Evolutionary conservation across 768 basidiomycete genomes (phyloP), one percentile per base, ranked within the genome.

Genomic region (Boletus pseudopeckii): DNA sequence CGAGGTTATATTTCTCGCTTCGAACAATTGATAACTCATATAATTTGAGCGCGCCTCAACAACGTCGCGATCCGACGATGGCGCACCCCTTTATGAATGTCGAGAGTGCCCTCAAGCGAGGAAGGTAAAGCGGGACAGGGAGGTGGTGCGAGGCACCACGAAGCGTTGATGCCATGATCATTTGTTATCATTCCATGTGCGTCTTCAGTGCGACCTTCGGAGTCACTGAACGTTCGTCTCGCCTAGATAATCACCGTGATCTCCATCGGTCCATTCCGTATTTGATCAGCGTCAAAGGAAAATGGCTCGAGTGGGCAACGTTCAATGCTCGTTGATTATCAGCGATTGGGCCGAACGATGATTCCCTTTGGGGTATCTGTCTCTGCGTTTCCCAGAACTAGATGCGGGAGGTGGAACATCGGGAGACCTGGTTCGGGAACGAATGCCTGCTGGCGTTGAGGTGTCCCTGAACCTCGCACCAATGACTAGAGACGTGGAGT

Each of bases 211-310:
- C 10, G 26, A 17, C 42, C 33, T 4, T n/a, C 24, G 24, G 26
- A 18, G 28, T 46, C 22, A 10, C 42, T 42, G 28, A n/a, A 17
- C 41, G 22, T 33, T 40, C 44, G 39, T 38, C 34, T 45, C 50
- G 26, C 26, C 41, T 22, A 45, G 50, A 62, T 69, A 60, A 67
- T 67, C 56, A 49, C 67, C 67, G 66, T 41, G 53, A 60, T 62
- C 53, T 51, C 65, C 62, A 47, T 48, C 47, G 24, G 52, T 43
- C 55, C 37, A 48, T 62, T 58, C 62, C 58, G 41, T 36, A 52
- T 54, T 52, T 7, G 57, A 61, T 59, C 53, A 57, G 46, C 53
- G 44, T 36, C 42, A 52, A 28, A 46, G n/a, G 14, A 39, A 22
- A 14, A 26, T 20, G 24, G 18, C 28, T 36, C 26, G 38, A 40